phyloP scores from a whole-genome alignment of 2,329 filamentous ascomycete genomes.

The Acephala macrosclerotiorum region DNA sequence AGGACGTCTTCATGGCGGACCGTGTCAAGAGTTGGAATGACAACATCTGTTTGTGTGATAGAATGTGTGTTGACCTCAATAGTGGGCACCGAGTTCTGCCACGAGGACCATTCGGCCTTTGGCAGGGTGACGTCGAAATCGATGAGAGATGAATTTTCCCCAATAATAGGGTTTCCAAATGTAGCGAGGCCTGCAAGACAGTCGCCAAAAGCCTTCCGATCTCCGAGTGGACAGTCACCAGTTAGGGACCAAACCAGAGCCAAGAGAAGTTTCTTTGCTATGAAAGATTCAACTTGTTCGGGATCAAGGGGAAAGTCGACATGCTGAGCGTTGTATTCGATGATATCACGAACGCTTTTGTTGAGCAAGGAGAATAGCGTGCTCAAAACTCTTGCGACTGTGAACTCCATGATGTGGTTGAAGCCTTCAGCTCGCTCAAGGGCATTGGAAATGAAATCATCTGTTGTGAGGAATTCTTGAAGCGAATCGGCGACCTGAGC shows the following conservation, averaged over 20 bases:
- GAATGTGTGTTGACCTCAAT: constrained; percentile 99
- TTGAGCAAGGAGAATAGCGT: constrained; percentile 96
- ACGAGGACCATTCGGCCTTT: constrained; percentile 86
- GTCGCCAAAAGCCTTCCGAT: constrained; percentile 91
- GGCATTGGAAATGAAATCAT: constrained; percentile 81
- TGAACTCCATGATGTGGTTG: constrained; percentile 99
- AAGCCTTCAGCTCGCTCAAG: constrained; percentile 79
- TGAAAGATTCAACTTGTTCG: constrained; percentile 87
- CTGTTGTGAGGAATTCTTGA: constrained; percentile 75
- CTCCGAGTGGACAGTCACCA: constrained; percentile 87
- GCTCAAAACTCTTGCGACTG: constrained; percentile 85
- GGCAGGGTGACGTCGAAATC: constrained; percentile 93
- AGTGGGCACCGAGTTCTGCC: constrained; percentile 93
- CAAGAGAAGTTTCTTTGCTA: constrained; percentile 92
- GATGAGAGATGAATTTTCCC: constrained; percentile 84
- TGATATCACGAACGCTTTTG: constrained; percentile 88
- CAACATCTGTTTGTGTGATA: constrained; percentile 95
- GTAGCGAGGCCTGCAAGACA: constrained; percentile 82
- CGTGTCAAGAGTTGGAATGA: constrained; percentile 97
- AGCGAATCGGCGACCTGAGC: constrained; percentile 81
- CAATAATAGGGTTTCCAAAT: constrained; percentile 83
- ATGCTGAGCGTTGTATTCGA: constrained; percentile 96
- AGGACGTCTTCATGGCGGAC: constrained; percentile 98
- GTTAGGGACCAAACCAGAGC: constrained; percentile 95
- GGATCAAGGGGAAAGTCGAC: constrained; percentile 90